Percentiles rank a stretch among this genome's conserved stretches.
Evolutionary conservation across 208 protist species (phyloP).

Genomic region (Leishmania braziliensis): DNA sequence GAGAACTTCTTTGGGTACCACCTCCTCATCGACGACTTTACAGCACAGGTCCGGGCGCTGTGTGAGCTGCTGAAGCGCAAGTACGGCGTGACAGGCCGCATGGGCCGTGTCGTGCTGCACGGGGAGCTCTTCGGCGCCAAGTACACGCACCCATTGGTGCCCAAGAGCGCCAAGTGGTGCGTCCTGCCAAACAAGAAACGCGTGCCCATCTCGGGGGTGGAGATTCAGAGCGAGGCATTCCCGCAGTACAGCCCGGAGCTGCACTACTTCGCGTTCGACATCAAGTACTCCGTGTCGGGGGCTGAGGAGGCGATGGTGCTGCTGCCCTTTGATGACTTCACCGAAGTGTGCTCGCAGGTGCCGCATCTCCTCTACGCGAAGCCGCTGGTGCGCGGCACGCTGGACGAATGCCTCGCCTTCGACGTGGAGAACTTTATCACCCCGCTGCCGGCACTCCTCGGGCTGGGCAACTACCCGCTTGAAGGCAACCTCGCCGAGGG

Average conservation of each 20-base stretch:
- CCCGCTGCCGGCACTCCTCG: constrained; percentile 78
- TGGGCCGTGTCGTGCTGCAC: constrained; percentile 77
- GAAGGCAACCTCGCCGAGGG: constrained; percentile 91
- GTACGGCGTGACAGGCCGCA: constrained; percentile 54
- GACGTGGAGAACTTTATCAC: constrained; percentile 90
- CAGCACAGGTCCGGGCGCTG: constrained; percentile 61
- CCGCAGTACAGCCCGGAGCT: constrained; percentile 91
- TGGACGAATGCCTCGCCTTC: constrained; percentile 86
- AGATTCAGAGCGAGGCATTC: constrained; percentile 84
- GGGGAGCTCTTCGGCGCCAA: constrained; percentile 88
- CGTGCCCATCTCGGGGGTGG: constrained; percentile 77
- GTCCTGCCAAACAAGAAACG: constrained; percentile 79
- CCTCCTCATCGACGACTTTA: constrained; percentile 76
- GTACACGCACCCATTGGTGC: constrained; percentile 88
- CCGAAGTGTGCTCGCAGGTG: constrained; percentile 69
- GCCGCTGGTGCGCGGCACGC: constrained; percentile 78
- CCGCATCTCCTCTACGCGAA: constrained; percentile 75
- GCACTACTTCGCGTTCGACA: constrained; percentile 87
- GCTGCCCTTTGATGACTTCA: constrained; percentile 82
- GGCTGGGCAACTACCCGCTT: constrained; percentile 86
- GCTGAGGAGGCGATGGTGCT: constrained; percentile 77
- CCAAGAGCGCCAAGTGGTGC: constrained; percentile 82
- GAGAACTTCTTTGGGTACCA: constrained; percentile 93
- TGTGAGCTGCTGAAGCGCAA: constrained; percentile 77
- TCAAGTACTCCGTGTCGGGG: constrained; percentile 84